Conservation (phyloP, 179 eudicot species). For the Silene noctiflora region DNA sequence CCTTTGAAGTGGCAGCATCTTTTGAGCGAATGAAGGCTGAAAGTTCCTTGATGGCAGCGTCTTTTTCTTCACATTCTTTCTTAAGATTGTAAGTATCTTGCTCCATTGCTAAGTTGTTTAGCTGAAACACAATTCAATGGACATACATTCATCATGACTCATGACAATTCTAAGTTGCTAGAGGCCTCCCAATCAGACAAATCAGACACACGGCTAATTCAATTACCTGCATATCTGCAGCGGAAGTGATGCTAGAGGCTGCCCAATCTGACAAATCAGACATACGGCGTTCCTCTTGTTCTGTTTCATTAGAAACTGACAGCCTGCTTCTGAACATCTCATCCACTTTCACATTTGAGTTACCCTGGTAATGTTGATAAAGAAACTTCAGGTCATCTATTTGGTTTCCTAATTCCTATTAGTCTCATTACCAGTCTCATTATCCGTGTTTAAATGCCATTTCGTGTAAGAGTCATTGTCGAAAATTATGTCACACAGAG, state of each 20-base stretch:
- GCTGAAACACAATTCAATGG: constrained; percentile 35
- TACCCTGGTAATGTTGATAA: constrained; percentile 31
- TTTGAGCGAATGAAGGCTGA: constrained; percentile 58
- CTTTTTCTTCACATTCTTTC: constrained; percentile 82
- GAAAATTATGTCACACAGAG: not conserved
- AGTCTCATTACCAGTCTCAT: not conserved
- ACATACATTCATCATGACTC: constrained; percentile 7
- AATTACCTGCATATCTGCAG: constrained; percentile 63
- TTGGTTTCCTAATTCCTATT: not conserved
- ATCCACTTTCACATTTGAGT: constrained; percentile 33
- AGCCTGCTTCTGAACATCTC: constrained; percentile 41
- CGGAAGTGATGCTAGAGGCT: constrained; percentile 71
- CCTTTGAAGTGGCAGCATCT: constrained; percentile 66
- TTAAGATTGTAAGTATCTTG: constrained; percentile 61
- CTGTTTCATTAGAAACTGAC: constrained; percentile 38
- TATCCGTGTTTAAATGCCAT: not conserved
- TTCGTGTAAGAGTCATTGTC: not conserved
- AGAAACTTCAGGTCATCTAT: not conserved
- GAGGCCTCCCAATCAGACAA: constrained; percentile 89
- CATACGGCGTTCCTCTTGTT: constrained; percentile 92
- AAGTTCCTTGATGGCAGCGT: constrained; percentile 65
- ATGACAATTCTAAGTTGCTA: constrained; percentile 25
- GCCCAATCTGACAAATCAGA: constrained; percentile 95
- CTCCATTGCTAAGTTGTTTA: constrained; percentile 54
- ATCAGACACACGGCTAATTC: constrained; percentile 50